A percentile compares a stretch with the other conserved stretches of the same genome.
phyloP scores from a whole-genome alignment of 2,329 filamentous ascomycete genomes.

The Fusarium succisae region DNA sequence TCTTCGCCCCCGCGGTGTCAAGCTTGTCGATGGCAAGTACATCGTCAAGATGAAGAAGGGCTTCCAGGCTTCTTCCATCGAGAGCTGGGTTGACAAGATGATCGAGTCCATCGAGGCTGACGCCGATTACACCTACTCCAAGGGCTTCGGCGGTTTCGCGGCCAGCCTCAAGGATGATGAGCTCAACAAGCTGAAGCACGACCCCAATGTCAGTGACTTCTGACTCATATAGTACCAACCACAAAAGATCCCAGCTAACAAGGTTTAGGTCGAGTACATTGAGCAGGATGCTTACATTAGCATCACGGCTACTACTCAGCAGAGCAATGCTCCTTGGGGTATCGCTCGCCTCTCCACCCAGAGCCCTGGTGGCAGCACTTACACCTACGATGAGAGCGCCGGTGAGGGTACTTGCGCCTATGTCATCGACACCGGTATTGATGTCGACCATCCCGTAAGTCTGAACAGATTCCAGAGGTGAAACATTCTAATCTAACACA shows the following conservation, averaged over 20 bases:
- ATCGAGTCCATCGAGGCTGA: constrained; percentile 44
- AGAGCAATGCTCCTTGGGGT: constrained; percentile 52
- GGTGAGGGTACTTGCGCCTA: constrained; percentile 56
- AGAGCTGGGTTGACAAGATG: constrained; percentile 29
- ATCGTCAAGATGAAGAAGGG: constrained; percentile 50
- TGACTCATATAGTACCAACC: too few relatives aligned
- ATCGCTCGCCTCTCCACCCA: constrained; percentile 51
- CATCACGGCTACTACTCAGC: constrained; percentile 42
- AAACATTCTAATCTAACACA: background rate
- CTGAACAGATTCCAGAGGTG: background rate
- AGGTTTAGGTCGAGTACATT: constrained; percentile 49
- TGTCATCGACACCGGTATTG: constrained; percentile 59
- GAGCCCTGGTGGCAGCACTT: constrained; percentile 43
- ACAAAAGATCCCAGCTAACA: background rate
- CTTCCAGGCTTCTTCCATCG: constrained; percentile 23
- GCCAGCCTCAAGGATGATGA: constrained; percentile 41
- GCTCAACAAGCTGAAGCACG: constrained; percentile 38
- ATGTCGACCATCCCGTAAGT: constrained; percentile 50
- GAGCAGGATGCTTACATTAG: constrained; percentile 51
- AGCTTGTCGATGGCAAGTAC: constrained; percentile 49
- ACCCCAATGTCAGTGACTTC: constrained; percentile 38
- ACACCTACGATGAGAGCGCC: constrained; percentile 52
- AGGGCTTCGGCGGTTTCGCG: constrained; percentile 42
- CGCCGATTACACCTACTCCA: constrained; percentile 45
- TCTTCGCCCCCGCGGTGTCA: constrained; percentile 44